These are phyloP conservation scores for Viola odorata DNA, from an alignment of 345 rosid genomes.

Conservation along the genomic window DNA sequence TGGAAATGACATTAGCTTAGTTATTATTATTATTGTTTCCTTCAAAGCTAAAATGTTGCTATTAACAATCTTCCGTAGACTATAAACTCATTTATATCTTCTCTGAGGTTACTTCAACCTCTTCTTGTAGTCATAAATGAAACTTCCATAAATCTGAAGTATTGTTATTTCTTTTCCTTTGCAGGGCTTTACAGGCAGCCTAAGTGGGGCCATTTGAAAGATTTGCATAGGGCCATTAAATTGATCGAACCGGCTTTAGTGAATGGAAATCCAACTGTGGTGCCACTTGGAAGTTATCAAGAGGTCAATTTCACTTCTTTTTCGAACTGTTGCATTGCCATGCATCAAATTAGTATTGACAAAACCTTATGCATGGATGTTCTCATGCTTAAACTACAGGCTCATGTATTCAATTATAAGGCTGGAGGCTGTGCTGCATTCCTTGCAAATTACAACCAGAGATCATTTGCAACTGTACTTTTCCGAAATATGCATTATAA, in stretches of 20 bases:
- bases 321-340: background rate
- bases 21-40: background rate
- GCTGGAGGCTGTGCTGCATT: conserved; percentile 93
- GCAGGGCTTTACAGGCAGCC: conserved; percentile 88
- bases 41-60: background rate
- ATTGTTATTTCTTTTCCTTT: conserved; percentile 10
- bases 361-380: background rate
- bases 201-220: conserved; percentile 99
- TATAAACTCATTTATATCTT: background rate
- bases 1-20: background rate
- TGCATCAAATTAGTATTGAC: background rate
- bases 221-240: conserved; percentile 89
- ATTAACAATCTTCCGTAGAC: background rate
- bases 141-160: conserved; percentile 6
- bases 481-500: conserved; percentile 75
- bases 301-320: conserved; percentile 46
- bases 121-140: background rate
- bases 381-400: conserved; percentile 40
- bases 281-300: conserved; percentile 73
- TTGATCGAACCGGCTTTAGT: conserved; percentile 87
- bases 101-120: background rate
- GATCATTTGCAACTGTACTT: conserved; percentile 62
- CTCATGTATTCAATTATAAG: conserved; percentile 72
- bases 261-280: conserved; percentile 55
- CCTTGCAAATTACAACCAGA: conserved; percentile 73